Evolutionary conservation across 2,329 filamentous ascomycete species (phyloP), one percentile per base, ranked within the genome.

Genomic region (Cladosporium sp.): DNA sequence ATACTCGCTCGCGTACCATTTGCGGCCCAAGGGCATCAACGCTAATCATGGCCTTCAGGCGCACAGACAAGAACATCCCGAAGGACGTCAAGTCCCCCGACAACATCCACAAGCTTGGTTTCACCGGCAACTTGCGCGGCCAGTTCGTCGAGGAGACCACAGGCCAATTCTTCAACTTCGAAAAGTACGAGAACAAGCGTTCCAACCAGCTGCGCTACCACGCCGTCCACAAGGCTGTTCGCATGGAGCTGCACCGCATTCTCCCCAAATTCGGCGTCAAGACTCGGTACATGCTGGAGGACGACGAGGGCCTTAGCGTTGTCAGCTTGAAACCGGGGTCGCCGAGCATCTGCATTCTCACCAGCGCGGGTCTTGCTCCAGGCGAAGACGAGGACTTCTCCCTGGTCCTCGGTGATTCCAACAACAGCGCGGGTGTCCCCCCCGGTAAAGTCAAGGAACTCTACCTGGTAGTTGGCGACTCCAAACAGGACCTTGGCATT

Each of bases 381-480:
- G 24, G 18, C 26, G 15, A 76, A 75, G 11, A 86, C 65, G 78
- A 76, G 14, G 86, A 86, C 58, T 79, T 96, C 18, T 81, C 96
- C 26, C 78, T 97, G 55, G 78, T 96, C 62, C 86, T 96, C 72
- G 92, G 92, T 65, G 90, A 95, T 71, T 80, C 85, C 1, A 76
- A 76, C 12, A 36, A 36, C 32, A 28, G 34, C 18, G 4, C 21
- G 12, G 21, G n/a, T 8, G 8, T 21, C 1, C 8, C n/a, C 21
- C 38, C 15, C 10, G 24, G 18, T 14, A 7, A 76, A 76, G 11
- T 86, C 65, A 78, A 76, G 14, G 86, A 86, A 59, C 79, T 96
- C 18, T 81, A 96, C 26, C 78, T 97, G 55, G 78, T 96, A 62
- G 86, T 96, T 71, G 92, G 92, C 65, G 90, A 95, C 71, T 80